Evolutionary conservation across 202 grass and related monocot genomes (phyloP).

Genomic region (Carex arenaria): DNA sequence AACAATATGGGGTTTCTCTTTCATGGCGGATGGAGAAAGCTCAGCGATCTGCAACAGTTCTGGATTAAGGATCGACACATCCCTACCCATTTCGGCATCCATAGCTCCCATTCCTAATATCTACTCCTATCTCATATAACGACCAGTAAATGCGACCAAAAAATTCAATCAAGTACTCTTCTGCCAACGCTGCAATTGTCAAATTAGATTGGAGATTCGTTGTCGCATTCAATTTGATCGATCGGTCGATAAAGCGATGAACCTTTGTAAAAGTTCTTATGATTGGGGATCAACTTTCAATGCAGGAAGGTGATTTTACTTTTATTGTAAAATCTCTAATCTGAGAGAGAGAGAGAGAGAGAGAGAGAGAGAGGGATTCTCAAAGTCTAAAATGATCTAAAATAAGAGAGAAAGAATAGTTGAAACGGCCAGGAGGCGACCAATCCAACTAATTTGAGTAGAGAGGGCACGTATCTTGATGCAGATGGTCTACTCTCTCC

Average conservation of each 20-base stretch:
- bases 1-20: constrained; percentile 56
- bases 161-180: neutral
- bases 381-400: neutral
- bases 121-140: neutral
- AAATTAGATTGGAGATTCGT: neutral
- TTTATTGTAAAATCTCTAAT: constrained; percentile 18
- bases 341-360: neutral
- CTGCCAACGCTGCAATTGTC: neutral
- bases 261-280: neutral
- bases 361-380: neutral
- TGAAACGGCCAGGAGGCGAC: constrained; percentile 1
- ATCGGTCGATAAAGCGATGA: neutral
- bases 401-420: constrained; percentile 4
- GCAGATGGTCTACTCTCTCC: neutral
- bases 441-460: neutral
- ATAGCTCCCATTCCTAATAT: constrained; percentile 23
- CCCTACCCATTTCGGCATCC: constrained; percentile 32
- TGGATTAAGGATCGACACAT: constrained; percentile 30
- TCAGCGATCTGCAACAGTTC: constrained; percentile 80
- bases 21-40: constrained; percentile 48
- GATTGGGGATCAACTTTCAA: constrained; percentile 2
- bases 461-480: constrained; percentile 21
- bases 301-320: neutral
- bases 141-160: neutral
- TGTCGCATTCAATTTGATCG: constrained; percentile 6